Evolutionary conservation across 78 protist species (phyloP).

Genomic region (Dictyostelium firmibasis): DNA sequence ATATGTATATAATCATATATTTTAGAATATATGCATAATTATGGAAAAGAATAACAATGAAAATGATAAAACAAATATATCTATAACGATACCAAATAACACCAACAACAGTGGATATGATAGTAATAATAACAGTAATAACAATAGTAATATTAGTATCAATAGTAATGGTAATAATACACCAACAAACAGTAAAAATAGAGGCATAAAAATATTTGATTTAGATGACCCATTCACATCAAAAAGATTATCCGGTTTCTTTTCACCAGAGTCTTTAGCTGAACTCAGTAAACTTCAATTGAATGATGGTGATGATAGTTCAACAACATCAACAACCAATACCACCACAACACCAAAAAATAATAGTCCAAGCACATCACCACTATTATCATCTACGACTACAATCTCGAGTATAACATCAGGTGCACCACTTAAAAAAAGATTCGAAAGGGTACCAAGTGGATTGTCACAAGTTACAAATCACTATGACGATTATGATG

Average conservation of each 20-base stretch:
- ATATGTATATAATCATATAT: background rate
- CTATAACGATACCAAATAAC: background rate
- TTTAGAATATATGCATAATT: too few species aligned
- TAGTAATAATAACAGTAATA: background rate
- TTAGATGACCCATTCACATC: slow-evolving; percentile 55
- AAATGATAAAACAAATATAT: too few species aligned
- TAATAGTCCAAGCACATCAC: background rate
- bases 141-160: background rate
- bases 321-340: background rate
- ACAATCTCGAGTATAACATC: background rate
- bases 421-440: background rate
- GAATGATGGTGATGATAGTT: background rate
- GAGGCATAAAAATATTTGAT: slow-evolving; percentile 14
- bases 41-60: too few species aligned
- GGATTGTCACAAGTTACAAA: background rate
- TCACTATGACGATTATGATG: background rate
- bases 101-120: background rate
- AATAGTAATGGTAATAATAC: slow-evolving; percentile 1
- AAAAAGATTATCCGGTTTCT: background rate
- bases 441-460: background rate
- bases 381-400: background rate
- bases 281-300: background rate
- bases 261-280: background rate
- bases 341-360: background rate
- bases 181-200: background rate